Base-by-base conservation (phyloP, 305 asterid genomes). In the Fraxinus nigra region DNA sequence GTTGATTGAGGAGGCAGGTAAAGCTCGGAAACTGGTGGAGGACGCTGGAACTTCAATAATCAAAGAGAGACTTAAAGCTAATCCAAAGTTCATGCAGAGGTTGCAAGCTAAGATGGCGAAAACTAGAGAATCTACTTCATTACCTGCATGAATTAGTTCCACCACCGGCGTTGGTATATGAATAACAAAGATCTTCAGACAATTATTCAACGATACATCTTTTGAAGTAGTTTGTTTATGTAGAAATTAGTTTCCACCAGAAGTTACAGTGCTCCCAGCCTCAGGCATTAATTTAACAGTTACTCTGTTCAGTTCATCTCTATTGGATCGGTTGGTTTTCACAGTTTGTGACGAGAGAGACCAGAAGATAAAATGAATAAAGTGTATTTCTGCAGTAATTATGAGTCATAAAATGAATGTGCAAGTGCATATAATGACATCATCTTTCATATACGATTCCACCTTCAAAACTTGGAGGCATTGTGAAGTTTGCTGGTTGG, bases 1-100 rank as follows among this genome's bases (percentile, higher is more conserved):
- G 72, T 84, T 95, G 81, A 89, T 95, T 20, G 98, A 94, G 85
- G 98, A 95, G 85, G 94, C 97, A 37, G 94, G 92, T 70, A 92
- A 91, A 84, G 99, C 99, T 78, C 82, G 82, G 79, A 78, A 78
- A 75, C 82, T 94, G 32, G 97, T 95, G 81, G 94, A 91, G 74
- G 93, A 87, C 30, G 94, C 94, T 34, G 92, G 92, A 61, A 88
- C 91, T 43, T 83, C 87, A 3, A 88, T 87, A 72, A 85, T 92
- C 81, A 95, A 92, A 90, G 89, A 87, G 79, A 90, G 90, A 35
- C 99, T 95, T 28, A 87, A 84, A 89, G 90, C 98, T 75, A 94
- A 94, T 86, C 96, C 95, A 10, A 82, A 76, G 67, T 95, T 95
- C 91, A 94, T 94, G 98, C 89, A 84, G 79, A 91, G 89, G 86